Evolutionary conservation across 208 protist species (phyloP), one percentile per base, ranked within the genome.

Genomic region (Acanthamoeba lenticulata): DNA sequence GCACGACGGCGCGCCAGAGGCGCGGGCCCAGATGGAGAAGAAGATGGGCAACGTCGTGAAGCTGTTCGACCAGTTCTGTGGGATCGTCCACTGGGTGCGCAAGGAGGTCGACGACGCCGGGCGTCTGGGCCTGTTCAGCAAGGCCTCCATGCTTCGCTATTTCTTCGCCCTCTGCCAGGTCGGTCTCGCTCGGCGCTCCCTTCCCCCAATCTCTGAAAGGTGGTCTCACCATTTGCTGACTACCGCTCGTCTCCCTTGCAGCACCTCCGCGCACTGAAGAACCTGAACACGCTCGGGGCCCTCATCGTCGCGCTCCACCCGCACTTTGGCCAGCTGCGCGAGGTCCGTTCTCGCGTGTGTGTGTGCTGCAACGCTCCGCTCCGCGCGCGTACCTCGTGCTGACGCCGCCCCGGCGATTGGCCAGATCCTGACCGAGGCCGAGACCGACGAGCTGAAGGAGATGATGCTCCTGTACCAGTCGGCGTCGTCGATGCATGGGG

Each of bases 401-500:
- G n/a, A n/a, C n/a, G n/a, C n/a, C n/a, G n/a, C n/a, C n/a, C n/a
- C n/a, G n/a, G n/a, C n/a, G n/a, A n/a, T n/a, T 60, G 21, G 21
- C 2, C 69, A 79, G 69, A 47, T 47, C 36, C 21, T 79, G 2
- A 6, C 17, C 17, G 69, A 79, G 21, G 13, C 4, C 3, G 69
- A 79, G 40, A 24, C 21, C 1, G 69, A 79, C 34, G 11, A 42
- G 7, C 36, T 79, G 36, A 79, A 45, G 69, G 40, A 79, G 2
- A 79, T 79, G 69, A 79, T 45, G 69, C 69, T 45, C 19, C 32
- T 79, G 5, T 79, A 47, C 40, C 69, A 79, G 36, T 79, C 69
- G 19, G 32, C 36, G 21, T 40, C 69, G 36, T 47, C 69, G 13
- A n/a, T 79, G 17, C 2, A 79, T 7, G 69, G 69, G 34, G 69